Evolutionary conservation across 1,284 basidiomycete species (phyloP), one percentile per base, ranked within the genome.

Genomic region (Golubevia sp.): DNA sequence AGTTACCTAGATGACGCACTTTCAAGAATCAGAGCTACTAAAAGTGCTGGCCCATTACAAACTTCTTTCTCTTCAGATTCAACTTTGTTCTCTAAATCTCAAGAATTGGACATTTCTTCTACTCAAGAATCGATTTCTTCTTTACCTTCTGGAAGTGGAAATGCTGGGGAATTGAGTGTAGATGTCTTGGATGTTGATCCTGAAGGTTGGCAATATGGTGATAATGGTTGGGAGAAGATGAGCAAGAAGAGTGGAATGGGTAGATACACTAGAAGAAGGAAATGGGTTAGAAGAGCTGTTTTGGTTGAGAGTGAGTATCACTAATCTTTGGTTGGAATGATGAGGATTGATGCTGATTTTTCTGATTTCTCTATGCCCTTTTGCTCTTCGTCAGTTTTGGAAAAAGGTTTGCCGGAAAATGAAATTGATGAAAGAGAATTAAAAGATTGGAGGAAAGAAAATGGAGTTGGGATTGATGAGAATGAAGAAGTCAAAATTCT

Each of bases 141-240:
- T n/a, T n/a, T n/a, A n/a, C n/a, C n/a, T 48, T 27, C 63, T 67
- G 20, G 13, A 52, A 23, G 52, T 49, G 4, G n/a, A 63, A 73
- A 79, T 24, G 51, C 24, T 49, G 61, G 56, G 38, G 60, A 64
- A 49, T 20, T 63, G 48, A 48, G 67, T 63, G 56, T 55, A 5
- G 27, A 87, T 30, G 84, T 87, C 51, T 84, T 86, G 53, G 49
- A 62, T 63, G 96, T 94, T 0, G 94, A 97, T 80, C 79, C 86
- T 0, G 93, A 96, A 63, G 94, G 94, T 0, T 97, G 94, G 94
- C 88, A 94, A 30, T 97, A 94, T 80, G 92, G 91, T 2, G 95
- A 96, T 77, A 97, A 97, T 84, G 95, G 96, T 79, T 97, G 95
- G 95, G 94, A 97, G 75, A 88, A 87, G 58, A 87, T 89, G 66